A percentile compares a stretch with the other conserved stretches of the same genome.
Evolutionary conservation across 2,329 filamentous ascomycete genomes (phyloP).

Genomic region (Alternaria gansuensis): DNA sequence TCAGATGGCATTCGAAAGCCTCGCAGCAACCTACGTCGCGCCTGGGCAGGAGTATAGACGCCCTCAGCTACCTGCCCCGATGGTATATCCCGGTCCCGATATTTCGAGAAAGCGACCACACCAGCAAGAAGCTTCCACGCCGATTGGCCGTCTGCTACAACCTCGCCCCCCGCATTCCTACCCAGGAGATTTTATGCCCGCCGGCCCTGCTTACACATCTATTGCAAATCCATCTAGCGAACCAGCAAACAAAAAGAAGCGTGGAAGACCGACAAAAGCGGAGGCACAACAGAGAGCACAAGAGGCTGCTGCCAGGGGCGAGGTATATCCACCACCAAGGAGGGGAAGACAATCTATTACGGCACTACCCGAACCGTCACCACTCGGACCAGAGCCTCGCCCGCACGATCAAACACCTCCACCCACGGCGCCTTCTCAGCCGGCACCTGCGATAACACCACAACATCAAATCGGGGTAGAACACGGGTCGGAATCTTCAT

Average conservation of each 20-base stretch:
- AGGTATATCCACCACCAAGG: constrained; percentile 52
- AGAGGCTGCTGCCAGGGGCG: constrained; percentile 52
- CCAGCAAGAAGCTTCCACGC: constrained; percentile 43
- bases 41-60: constrained; percentile 41
- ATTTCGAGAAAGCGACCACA: constrained; percentile 49
- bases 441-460: constrained; percentile 39
- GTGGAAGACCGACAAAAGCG: constrained; percentile 59
- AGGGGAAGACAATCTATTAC: constrained; percentile 46
- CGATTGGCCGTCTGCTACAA: constrained; percentile 56
- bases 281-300: constrained; percentile 57
- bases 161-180: constrained; percentile 55
- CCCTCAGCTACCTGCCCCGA: constrained; percentile 42
- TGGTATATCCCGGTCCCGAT: constrained; percentile 46
- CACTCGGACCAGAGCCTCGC: constrained; percentile 36
- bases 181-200: constrained; percentile 41
- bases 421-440: constrained; percentile 30
- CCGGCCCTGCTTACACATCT: constrained; percentile 43
- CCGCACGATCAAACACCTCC: constrained; percentile 42
- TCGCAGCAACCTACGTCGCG: constrained; percentile 36
- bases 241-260: constrained; percentile 57
- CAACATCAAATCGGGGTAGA: constrained; percentile 42
- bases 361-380: constrained; percentile 35
- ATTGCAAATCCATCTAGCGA: constrained; percentile 44
- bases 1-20: constrained; percentile 48
- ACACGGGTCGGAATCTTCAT: constrained; percentile 46